phyloP scores from a whole-genome alignment of 2,329 filamentous ascomycete species.

The Exophiala spinifera region DNA sequence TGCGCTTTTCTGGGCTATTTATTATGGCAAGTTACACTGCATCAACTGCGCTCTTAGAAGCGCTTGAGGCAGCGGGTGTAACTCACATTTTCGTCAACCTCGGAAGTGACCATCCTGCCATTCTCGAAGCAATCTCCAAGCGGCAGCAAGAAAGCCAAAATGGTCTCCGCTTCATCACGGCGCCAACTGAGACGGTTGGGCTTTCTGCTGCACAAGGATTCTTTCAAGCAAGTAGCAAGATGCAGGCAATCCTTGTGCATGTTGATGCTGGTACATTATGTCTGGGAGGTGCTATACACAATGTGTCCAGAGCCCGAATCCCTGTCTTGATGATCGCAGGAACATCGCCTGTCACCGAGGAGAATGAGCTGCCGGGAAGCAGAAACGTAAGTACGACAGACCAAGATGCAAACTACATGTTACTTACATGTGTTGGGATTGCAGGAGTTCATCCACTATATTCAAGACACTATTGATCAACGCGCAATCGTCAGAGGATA shows the following conservation, averaged over 20 bases:
- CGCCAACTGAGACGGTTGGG: neutral
- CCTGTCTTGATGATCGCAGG: conserved; percentile 46
- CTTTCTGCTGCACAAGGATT: neutral
- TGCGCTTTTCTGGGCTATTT: too few species aligned
- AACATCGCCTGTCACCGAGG: conserved; percentile 43
- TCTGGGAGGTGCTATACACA: conserved; percentile 31
- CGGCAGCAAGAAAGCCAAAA: neutral
- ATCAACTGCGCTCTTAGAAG: too few species aligned
- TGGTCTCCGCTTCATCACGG: too few species aligned
- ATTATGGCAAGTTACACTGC: too few species aligned
- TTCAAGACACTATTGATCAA: too few species aligned
- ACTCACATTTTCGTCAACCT: neutral
- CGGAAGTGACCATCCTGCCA: neutral
- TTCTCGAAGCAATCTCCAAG: neutral
- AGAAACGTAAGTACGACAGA: too few species aligned
- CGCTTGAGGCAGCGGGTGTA: too few species aligned
- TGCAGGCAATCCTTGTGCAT: conserved; percentile 31
- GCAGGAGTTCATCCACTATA: conserved; percentile 6
- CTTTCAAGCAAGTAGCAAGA: conserved; percentile 20
- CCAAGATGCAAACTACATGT: too few species aligned
- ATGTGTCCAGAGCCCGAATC: conserved; percentile 31
- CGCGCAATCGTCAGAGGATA: too few species aligned
- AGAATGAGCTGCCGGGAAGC: conserved; percentile 42
- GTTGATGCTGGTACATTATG: conserved; percentile 33
- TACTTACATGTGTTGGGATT: too few species aligned